Evolutionary conservation across 2,329 filamentous ascomycete species (phyloP).

Genomic region (Penicillium brevicompactum): DNA sequence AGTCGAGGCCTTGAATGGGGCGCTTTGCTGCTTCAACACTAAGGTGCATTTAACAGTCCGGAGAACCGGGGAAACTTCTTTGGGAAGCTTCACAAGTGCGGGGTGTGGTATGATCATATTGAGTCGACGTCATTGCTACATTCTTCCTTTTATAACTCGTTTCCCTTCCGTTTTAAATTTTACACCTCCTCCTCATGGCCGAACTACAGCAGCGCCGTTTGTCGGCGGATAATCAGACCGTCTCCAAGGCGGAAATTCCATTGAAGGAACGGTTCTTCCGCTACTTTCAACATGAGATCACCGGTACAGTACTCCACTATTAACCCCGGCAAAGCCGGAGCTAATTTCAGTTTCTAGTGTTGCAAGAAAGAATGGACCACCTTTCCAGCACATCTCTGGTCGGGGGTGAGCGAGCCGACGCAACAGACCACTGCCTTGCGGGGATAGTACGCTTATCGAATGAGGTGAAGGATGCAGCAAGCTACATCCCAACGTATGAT

Average conservation of each 20-base stretch:
- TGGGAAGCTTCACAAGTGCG: conserved; percentile 2
- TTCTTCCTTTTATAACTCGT: conserved; percentile 10
- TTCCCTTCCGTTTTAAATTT: background rate
- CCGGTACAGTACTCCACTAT: conserved; percentile 55
- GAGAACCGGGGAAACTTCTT: background rate
- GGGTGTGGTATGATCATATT: conserved; percentile 25
- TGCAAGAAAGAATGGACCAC: conserved; percentile 74
- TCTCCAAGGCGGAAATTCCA: conserved; percentile 40
- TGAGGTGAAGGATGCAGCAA: conserved; percentile 80
- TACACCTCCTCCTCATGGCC: conserved; percentile 32
- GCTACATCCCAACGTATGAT: conserved; percentile 84
- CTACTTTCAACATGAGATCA: conserved; percentile 76
- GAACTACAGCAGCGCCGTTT: conserved; percentile 34
- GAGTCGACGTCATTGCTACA: conserved; percentile 39
- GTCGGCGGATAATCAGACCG: conserved; percentile 37
- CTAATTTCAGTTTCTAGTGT: conserved; percentile 20
- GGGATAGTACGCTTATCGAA: conserved; percentile 79
- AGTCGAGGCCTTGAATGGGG: too few species aligned
- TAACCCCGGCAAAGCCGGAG: background rate
- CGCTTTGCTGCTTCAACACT: too few species aligned
- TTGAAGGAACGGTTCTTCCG: conserved; percentile 81
- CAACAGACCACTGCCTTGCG: conserved; percentile 76
- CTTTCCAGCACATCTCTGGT: conserved; percentile 64
- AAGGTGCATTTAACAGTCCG: background rate
- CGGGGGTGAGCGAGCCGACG: conserved; percentile 76